Conservation (phyloP, 1,139 yeast genomes). For the Pneumocystis oryctolagi region DNA sequence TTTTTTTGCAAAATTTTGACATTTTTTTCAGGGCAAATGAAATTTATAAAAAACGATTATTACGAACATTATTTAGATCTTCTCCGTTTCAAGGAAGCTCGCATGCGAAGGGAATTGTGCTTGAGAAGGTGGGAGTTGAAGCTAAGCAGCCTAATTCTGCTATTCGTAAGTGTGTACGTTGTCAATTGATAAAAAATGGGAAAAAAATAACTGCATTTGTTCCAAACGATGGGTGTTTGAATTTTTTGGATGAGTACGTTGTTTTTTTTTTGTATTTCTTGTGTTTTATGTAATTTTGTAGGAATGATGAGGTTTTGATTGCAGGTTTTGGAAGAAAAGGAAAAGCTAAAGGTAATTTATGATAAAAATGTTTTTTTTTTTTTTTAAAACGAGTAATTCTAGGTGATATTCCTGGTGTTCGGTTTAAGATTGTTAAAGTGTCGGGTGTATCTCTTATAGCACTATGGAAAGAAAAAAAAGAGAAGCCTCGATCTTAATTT, state of each 20-base stretch:
- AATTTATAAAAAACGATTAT: constrained; percentile 93
- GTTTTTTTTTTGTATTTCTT: not conserved
- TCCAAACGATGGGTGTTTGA: constrained; percentile 99
- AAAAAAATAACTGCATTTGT: constrained; percentile 99
- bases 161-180: constrained; percentile 98
- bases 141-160: constrained; percentile 99
- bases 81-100: constrained; percentile 99
- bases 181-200: constrained; percentile 99
- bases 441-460: constrained; percentile 99
- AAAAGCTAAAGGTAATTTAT: constrained; percentile 86
- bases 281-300: not conserved
- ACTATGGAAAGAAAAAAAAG: constrained; percentile 99
- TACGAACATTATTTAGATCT: constrained; percentile 98
- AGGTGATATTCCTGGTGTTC: constrained; percentile 96
- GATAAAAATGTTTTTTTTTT: no score
- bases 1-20: constrained; percentile 1
- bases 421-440: constrained; percentile 99
- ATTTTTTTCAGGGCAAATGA: constrained; percentile 95
- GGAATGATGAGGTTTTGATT: constrained; percentile 58
- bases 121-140: constrained; percentile 99
- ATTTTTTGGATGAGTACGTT: constrained; percentile 98
- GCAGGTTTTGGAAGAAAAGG: constrained; percentile 99
- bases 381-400: no score
- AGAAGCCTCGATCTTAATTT: constrained; percentile 67
- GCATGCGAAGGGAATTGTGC: constrained; percentile 99